Base-by-base conservation (phyloP, 495 filamentous ascomycete species). In the Geoglossum glabrum region DNA sequence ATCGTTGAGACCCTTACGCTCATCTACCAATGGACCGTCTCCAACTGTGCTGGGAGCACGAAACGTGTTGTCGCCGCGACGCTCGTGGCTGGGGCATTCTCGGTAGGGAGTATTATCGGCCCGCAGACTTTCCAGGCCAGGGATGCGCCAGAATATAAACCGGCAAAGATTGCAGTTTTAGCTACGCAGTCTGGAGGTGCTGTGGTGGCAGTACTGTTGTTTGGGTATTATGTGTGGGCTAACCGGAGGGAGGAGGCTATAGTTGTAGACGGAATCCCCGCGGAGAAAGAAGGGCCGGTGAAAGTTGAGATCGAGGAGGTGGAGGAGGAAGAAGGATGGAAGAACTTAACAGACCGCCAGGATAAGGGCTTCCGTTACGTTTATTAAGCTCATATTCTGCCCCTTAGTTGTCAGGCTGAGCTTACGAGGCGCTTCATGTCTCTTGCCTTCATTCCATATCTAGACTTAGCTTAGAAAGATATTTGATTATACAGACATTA, bases 51-150 rank as follows among this genome's bases (percentile, higher is more conserved):
- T 1, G 73, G 74, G 0, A 70, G 74, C 43, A 75, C 74, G 0
- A 77, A 77, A 61, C 70, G 74, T 9, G 70, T 80, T 28, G 72
- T 76, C 11, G 74, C 75, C 23, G 75, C 74, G 15, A 76, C 80
- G 21, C 66, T 83, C 21, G 66, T 84, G 38, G 70, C 73, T 21
- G 76, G 73, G 2, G 76, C 73, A 17, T 84, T 83, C 68, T 78
- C 75, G 19, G 64, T 83, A 13, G 82, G 80, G 5, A 83, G 79
- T 61, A 82, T 84, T 60, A 81, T 84, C 63, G 79, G 81, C 0
- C 82, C 82, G 3, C 81, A 84, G 65, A 77, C 83, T 2, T 85
- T 85, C 62, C 74, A 75, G 49, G 68, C 70, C 0, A 67, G 62
- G 10, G 79, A 83, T 62, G 77, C 76, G 8, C 82, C 81, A 0